Evolutionary conservation across 768 basidiomycete genomes (phyloP).

Genomic region (Agrocybe pediades): DNA sequence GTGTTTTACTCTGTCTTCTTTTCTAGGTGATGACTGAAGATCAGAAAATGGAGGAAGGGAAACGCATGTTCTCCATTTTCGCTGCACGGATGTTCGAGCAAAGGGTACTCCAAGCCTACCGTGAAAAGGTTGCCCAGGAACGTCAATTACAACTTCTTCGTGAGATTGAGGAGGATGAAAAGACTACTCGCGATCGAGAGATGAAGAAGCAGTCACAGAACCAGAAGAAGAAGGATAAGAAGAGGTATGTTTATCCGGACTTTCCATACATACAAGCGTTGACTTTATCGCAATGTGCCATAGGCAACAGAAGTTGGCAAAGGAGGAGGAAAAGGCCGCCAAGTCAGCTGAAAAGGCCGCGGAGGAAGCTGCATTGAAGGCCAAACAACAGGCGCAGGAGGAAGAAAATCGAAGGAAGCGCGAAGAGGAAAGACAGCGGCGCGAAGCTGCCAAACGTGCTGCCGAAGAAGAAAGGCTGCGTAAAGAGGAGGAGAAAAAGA

Average conservation of each 20-base stretch:
- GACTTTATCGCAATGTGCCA: too few relatives aligned
- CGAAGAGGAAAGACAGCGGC: constrained; percentile 84
- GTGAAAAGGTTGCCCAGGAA: constrained; percentile 96
- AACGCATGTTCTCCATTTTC: constrained; percentile 99
- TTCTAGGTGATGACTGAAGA: constrained; percentile 86
- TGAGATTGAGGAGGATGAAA: constrained; percentile 96
- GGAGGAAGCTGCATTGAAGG: constrained; percentile 78
- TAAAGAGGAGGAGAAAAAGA: constrained; percentile 83
- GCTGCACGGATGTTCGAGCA: constrained; percentile 99
- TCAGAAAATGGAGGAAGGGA: constrained; percentile 99
- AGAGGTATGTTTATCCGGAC: constrained; percentile 49
- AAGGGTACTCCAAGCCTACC: constrained; percentile 93
- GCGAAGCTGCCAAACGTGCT: constrained; percentile 75
- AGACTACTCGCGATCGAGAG: constrained; percentile 81
- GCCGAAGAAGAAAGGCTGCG: constrained; percentile 82
- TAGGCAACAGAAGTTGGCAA: constrained; percentile 89
- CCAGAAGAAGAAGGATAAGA: constrained; percentile 99
- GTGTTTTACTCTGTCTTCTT: constrained; percentile 15
- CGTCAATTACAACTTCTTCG: constrained; percentile 90
- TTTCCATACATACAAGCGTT: constrained; percentile 8
- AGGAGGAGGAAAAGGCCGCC: constrained; percentile 87
- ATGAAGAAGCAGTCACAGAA: constrained; percentile 94
- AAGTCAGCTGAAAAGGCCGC: constrained; percentile 86
- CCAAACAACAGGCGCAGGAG: constrained; percentile 75
- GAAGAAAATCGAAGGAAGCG: constrained; percentile 79